Percentiles rank a stretch among this genome's conserved stretches.
Evolutionary conservation across 495 filamentous ascomycete species (phyloP).

Genomic region (Corynascus novoguineensis): DNA sequence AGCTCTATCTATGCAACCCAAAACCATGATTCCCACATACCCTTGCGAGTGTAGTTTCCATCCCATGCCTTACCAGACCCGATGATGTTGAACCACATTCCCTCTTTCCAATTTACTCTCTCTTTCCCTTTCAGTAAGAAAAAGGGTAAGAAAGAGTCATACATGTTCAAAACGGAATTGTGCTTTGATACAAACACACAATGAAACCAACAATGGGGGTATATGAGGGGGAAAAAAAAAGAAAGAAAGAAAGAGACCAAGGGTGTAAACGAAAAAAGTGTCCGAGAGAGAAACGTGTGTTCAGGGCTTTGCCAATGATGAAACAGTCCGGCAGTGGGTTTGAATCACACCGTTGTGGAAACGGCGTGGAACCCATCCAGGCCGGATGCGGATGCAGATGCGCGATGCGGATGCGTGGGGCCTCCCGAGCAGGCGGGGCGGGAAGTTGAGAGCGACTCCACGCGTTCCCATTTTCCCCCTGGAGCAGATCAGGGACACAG

Average conservation of each 20-base stretch:
- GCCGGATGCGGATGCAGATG: no score
- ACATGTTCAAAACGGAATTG: slow-evolving; percentile 7
- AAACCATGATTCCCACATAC: neutral
- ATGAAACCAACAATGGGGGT: slow-evolving; percentile 10
- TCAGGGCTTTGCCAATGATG: neutral
- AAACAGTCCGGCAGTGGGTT: no score
- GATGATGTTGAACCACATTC: neutral
- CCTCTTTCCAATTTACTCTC: neutral
- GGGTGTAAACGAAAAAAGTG: neutral
- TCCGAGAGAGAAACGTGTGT: neutral
- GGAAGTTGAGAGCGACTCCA: no score
- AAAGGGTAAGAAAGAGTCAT: neutral
- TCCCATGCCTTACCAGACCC: neutral
- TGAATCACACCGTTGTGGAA: no score
- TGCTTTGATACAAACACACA: slow-evolving; percentile 3
- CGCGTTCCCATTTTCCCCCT: no score
- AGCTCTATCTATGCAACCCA: slow-evolving; percentile 9
- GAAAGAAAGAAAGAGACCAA: neutral
- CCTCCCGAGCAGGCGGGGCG: no score
- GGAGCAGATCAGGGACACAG: no score
- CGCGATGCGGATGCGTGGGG: no score
- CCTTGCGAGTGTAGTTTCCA: neutral
- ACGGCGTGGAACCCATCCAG: no score
- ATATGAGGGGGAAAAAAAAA: neutral
- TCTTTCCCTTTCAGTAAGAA: no score